Conservation (phyloP, 1,139 yeast genomes). For the Saccharomyces hybrid region DNA sequence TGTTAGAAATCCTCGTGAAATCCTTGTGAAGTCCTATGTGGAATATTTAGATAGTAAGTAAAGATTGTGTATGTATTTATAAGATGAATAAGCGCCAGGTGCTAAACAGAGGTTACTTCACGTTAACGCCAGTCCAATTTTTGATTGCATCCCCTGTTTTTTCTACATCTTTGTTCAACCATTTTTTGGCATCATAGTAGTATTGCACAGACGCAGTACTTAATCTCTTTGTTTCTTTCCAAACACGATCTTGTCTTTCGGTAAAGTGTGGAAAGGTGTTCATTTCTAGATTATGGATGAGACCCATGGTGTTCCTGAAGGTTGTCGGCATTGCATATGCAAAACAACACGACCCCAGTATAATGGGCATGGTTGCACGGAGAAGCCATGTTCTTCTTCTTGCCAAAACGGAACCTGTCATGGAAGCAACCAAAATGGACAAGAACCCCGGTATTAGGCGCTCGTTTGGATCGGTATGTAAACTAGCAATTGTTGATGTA, state of each 20-base stretch:
- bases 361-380: slow-evolving; percentile 53
- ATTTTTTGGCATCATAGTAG: slow-evolving; percentile 34
- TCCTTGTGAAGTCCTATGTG: background rate
- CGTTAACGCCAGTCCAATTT: slow-evolving; percentile 17
- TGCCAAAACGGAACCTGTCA: slow-evolving; percentile 73
- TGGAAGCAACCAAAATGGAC: slow-evolving; percentile 63
- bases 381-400: slow-evolving; percentile 58
- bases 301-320: slow-evolving; percentile 51
- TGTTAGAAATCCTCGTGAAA: background rate
- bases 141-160: slow-evolving; percentile 7
- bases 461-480: slow-evolving; percentile 61
- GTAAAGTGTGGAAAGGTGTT: slow-evolving; percentile 59
- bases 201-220: background rate
- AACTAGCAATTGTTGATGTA: slow-evolving; percentile 55
- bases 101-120: background rate
- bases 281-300: slow-evolving; percentile 62
- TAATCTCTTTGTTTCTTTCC: background rate
- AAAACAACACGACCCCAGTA: slow-evolving; percentile 64
- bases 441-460: slow-evolving; percentile 69
- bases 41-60: background rate
- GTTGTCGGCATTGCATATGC: slow-evolving; percentile 73
- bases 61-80: background rate
- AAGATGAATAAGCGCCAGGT: background rate
- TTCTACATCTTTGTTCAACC: slow-evolving; percentile 36
- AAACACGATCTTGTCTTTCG: slow-evolving; percentile 50